phyloP scores from a whole-genome alignment of 805 yeast species.

The Wickerhamomyces xylosicus region DNA sequence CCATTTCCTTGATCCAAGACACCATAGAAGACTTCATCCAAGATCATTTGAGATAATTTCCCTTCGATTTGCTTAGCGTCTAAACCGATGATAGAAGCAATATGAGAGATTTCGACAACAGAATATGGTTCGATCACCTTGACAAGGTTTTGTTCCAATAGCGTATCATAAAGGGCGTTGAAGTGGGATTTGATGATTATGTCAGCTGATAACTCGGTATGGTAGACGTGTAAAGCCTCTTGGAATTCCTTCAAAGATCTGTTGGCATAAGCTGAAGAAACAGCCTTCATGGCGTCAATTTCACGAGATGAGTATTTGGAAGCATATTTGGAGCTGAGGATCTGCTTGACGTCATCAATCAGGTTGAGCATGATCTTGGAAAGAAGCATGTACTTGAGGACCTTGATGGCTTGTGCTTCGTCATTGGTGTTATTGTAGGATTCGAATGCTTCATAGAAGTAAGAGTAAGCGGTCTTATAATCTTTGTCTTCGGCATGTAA shows the following conservation, averaged over 20 bases:
- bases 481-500: slow-evolving; percentile 95
- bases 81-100: slow-evolving; percentile 80
- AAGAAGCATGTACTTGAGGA: slow-evolving; percentile 84
- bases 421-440: slow-evolving; percentile 54
- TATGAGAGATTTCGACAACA: slow-evolving; percentile 86
- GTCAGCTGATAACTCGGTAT: slow-evolving; percentile 72
- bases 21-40: slow-evolving; percentile 91
- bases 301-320: slow-evolving; percentile 71
- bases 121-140: slow-evolving; percentile 95
- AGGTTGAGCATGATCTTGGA: slow-evolving; percentile 89
- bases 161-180: slow-evolving; percentile 83
- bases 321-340: slow-evolving; percentile 65
- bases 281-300: slow-evolving; percentile 92
- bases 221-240: slow-evolving; percentile 61
- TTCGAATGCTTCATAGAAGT: slow-evolving; percentile 92
- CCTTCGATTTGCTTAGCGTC: slow-evolving; percentile 86
- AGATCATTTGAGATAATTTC: slow-evolving; percentile 90
- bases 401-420: slow-evolving; percentile 61
- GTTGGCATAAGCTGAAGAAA: slow-evolving; percentile 81
- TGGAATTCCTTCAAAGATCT: slow-evolving; percentile 90
- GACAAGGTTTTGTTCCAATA: slow-evolving; percentile 85
- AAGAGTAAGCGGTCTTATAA: slow-evolving; percentile 90
- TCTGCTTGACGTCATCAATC: slow-evolving; percentile 74
- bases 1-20: slow-evolving; percentile 98
- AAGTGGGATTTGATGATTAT: slow-evolving; percentile 86